Evolutionary conservation across 2,329 filamentous ascomycete genomes (phyloP).

Genomic region (Cryphonectria japonica): DNA sequence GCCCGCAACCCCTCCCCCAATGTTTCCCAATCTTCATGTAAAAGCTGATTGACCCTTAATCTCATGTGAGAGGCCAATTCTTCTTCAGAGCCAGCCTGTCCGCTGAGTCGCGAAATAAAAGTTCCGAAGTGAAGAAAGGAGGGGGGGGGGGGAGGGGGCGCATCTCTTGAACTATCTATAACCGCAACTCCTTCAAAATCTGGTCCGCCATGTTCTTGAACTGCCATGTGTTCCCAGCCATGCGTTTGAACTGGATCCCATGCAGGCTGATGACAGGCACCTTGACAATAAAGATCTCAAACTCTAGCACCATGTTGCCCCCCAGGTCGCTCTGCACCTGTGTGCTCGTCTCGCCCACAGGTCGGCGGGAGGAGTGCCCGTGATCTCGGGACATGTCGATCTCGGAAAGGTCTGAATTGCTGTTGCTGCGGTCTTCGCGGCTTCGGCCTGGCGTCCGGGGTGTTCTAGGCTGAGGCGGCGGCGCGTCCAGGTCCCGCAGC

Average conservation of each 20-base stretch:
- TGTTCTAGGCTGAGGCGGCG: conserved; percentile 47
- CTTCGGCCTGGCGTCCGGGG: conserved; percentile 48
- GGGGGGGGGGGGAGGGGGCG: background rate
- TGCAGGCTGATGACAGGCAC: conserved; percentile 90
- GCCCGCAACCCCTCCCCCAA: conserved; percentile 9
- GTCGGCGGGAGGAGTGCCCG: conserved; percentile 54
- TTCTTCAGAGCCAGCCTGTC: background rate
- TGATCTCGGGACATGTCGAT: conserved; percentile 54
- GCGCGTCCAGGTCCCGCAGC: conserved; percentile 59
- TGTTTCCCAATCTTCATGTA: conserved; percentile 4
- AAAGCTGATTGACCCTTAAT: background rate
- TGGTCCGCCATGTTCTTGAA: conserved; percentile 98
- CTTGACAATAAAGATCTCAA: conserved; percentile 98
- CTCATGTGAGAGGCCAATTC: background rate
- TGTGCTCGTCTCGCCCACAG: conserved; percentile 86
- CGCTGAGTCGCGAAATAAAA: background rate
- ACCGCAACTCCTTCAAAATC: conserved; percentile 82
- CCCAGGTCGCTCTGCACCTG: conserved; percentile 90
- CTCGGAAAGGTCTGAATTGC: conserved; percentile 84
- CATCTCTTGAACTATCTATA: conserved; percentile 52
- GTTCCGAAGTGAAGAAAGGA: background rate
- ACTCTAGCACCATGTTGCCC: conserved; percentile 80
- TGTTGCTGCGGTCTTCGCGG: conserved; percentile 71
- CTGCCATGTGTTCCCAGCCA: conserved; percentile 95
- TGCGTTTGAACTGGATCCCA: conserved; percentile 97